phyloP scores from a whole-genome alignment of 495 filamentous ascomycete genomes.

The Saxophila tyrrhenica region DNA sequence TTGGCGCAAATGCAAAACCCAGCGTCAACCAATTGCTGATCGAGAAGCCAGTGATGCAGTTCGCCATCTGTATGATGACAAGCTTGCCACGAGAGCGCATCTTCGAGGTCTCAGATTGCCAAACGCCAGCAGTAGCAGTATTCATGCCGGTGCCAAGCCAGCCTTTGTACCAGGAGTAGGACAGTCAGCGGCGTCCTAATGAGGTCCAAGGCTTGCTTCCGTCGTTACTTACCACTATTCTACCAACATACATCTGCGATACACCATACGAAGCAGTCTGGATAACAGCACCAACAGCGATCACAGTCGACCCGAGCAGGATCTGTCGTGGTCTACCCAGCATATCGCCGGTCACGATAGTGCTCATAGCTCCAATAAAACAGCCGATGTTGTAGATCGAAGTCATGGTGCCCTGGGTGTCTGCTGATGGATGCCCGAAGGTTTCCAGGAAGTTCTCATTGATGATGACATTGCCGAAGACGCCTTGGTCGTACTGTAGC shows the following conservation, averaged over 20 bases:
- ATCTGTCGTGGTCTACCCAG: conserved; percentile 16
- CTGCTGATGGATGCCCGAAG: conserved; percentile 15
- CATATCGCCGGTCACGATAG: conserved; percentile 3
- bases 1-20: conserved; percentile 34
- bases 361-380: conserved; percentile 6
- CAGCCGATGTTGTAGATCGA: conserved; percentile 32
- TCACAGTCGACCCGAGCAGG: conserved; percentile 18
- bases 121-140: conserved; percentile 54
- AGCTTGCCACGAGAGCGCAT: conserved; percentile 42
- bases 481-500: conserved; percentile 21
- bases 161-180: no score
- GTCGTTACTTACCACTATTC: conserved; percentile 13
- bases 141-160: conserved; percentile 26
- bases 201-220: background rate
- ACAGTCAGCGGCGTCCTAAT: background rate
- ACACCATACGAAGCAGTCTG: conserved; percentile 18
- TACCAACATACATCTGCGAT: conserved; percentile 17
- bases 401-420: conserved; percentile 43
- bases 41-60: conserved; percentile 27
- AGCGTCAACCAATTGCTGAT: conserved; percentile 35
- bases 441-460: conserved; percentile 6
- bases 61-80: conserved; percentile 28
- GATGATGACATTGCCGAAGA: conserved; percentile 14
- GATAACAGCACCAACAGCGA: conserved; percentile 17
- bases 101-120: conserved; percentile 67